Conservation (phyloP, 441 rosid species). For the Bocquillonia castaneifolia region DNA sequence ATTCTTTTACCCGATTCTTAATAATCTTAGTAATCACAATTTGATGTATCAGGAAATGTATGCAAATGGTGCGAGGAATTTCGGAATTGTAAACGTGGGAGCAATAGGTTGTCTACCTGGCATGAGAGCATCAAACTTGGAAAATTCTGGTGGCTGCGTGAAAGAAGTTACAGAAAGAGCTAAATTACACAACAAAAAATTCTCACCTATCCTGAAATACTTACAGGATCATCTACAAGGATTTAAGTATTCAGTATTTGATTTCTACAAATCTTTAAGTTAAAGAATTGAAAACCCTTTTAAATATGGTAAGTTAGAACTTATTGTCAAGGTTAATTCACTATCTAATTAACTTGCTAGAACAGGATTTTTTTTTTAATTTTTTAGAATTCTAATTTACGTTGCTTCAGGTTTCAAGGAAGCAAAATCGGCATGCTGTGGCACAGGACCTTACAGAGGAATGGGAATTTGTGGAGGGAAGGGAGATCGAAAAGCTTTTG, state of each 20-base stretch:
- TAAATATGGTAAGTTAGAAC: slow-evolving; percentile 31
- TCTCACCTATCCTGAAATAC: slow-evolving; percentile 20
- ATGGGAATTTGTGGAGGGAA: background rate
- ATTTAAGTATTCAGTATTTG: slow-evolving; percentile 31
- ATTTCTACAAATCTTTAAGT: slow-evolving; percentile 18
- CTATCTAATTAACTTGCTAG: background rate
- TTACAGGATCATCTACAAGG: slow-evolving; percentile 25
- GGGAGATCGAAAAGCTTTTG: background rate
- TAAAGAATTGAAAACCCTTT: slow-evolving; percentile 32
- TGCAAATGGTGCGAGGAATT: slow-evolving; percentile 7
- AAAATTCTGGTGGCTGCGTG: slow-evolving; percentile 19
- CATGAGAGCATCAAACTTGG: slow-evolving; percentile 4
- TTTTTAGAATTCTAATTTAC: background rate
- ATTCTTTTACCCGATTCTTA: background rate
- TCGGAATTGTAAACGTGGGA: background rate
- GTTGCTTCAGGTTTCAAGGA: slow-evolving; percentile 16
- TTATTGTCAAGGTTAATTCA: too few relatives aligned
- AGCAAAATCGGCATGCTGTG: slow-evolving; percentile 22
- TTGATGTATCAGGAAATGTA: slow-evolving; percentile 12
- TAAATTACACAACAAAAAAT: slow-evolving; percentile 29
- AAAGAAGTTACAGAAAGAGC: slow-evolving; percentile 17
- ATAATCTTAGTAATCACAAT: background rate
- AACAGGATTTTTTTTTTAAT: too few relatives aligned
- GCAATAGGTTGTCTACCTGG: slow-evolving; percentile 14
- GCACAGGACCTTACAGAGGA: slow-evolving; percentile 14